These are phyloP conservation scores for Clavispora vitiphila DNA, from an alignment of 805 yeast species.

Conservation along the genomic window DNA sequence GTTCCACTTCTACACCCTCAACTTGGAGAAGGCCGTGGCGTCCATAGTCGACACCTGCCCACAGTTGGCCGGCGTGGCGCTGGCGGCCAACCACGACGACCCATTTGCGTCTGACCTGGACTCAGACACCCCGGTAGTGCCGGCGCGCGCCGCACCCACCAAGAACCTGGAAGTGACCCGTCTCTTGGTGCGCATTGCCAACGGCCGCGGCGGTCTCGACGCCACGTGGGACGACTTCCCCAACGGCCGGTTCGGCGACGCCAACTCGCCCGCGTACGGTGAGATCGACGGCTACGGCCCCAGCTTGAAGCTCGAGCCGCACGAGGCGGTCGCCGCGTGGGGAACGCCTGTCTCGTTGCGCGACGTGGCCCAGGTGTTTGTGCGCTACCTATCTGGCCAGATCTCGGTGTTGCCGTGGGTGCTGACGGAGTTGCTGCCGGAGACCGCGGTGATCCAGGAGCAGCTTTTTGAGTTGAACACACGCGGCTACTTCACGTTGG, in stretches of 20 bases:
- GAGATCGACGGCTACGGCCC: slow-evolving; percentile 98
- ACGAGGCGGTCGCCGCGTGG: slow-evolving; percentile 72
- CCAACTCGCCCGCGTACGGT: slow-evolving; percentile 95
- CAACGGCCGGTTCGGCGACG: slow-evolving; percentile 92
- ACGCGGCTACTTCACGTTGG: slow-evolving; percentile 75
- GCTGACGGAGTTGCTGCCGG: slow-evolving; percentile 79
- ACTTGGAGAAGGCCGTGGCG: slow-evolving; percentile 88
- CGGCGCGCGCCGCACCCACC: slow-evolving; percentile 6
- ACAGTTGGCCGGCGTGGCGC: slow-evolving; percentile 27
- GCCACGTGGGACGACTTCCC: slow-evolving; percentile 98
- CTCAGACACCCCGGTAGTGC: slow-evolving; percentile 28
- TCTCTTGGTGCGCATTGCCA: slow-evolving; percentile 27
- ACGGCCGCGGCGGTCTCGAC: slow-evolving; percentile 78
- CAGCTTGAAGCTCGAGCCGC: slow-evolving; percentile 56
- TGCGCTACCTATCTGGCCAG: slow-evolving; percentile 67
- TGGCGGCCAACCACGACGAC: slow-evolving; percentile 18
- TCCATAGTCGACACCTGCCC: slow-evolving; percentile 65
- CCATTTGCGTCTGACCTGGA: slow-evolving; percentile 40
- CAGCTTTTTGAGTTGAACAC: slow-evolving; percentile 76
- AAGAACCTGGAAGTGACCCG: slow-evolving; percentile 16
- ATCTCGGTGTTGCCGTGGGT: slow-evolving; percentile 88
- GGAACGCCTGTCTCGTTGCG: slow-evolving; percentile 59
- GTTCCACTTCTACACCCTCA: slow-evolving; percentile 88
- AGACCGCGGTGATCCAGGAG: slow-evolving; percentile 89
- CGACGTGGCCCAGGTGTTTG: slow-evolving; percentile 66